Evolutionary conservation across 371 early-diverging fungal species (phyloP).

Genomic region (Mucor lusitanicus): DNA sequence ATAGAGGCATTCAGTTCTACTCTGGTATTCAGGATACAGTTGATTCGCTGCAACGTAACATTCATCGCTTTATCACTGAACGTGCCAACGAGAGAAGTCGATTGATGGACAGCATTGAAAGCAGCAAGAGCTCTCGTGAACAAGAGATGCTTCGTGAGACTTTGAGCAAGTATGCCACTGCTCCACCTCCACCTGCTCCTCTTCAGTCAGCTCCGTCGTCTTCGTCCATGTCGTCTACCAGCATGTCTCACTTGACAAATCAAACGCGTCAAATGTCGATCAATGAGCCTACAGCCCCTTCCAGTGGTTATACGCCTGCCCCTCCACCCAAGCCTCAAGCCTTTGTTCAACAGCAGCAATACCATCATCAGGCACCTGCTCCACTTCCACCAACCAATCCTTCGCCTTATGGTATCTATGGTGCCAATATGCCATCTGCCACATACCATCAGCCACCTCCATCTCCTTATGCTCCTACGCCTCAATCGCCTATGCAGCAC

Average conservation of each 20-base stretch:
- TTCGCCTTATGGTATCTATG: conserved; percentile 10
- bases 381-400: not conserved
- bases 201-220: conserved; percentile 20
- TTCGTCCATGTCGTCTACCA: conserved; percentile 33
- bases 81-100: conserved; percentile 71
- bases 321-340: conserved; percentile 30
- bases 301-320: conserved; percentile 18
- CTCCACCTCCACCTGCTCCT: conserved; percentile 22
- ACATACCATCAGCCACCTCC: conserved; percentile 20
- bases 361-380: not conserved
- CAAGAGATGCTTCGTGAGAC: conserved; percentile 76
- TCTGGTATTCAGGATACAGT: conserved; percentile 68
- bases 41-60: conserved; percentile 59
- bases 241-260: conserved; percentile 36
- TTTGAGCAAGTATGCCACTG: conserved; percentile 45
- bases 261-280: conserved; percentile 39
- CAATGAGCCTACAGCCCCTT: conserved; percentile 19
- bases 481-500: conserved; percentile 24
- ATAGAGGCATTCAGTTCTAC: conserved; percentile 82
- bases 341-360: conserved; percentile 4
- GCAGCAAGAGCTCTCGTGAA: conserved; percentile 65
- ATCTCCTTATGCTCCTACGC: conserved; percentile 24
- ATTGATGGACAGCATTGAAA: conserved; percentile 61
- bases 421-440: conserved; percentile 17
- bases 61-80: conserved; percentile 66